These are phyloP conservation scores for Penicillium polonicum DNA, from an alignment of 2,329 filamentous ascomycete species.

Conservation along the genomic window DNA sequence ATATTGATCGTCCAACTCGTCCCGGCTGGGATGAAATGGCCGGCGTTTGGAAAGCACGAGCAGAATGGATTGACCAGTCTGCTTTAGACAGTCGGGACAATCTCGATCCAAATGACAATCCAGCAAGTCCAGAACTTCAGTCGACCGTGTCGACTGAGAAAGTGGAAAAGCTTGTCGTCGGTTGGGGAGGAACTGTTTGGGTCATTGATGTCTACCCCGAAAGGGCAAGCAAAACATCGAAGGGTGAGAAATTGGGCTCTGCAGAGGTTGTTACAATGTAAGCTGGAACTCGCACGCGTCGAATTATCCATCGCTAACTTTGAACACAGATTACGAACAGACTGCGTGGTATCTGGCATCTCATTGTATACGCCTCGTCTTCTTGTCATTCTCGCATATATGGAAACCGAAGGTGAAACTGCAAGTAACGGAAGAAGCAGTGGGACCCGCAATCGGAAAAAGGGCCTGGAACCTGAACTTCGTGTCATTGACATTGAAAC, in stretches of 20 bases:
- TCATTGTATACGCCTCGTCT: conserved; percentile 92
- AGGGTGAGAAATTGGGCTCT: conserved; percentile 70
- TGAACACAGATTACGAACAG: conserved; percentile 73
- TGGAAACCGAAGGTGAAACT: conserved; percentile 68
- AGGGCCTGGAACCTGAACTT: conserved; percentile 81
- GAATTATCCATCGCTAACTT: conserved; percentile 26
- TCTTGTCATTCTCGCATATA: conserved; percentile 87
- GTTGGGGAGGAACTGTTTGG: conserved; percentile 97
- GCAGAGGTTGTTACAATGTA: conserved; percentile 92
- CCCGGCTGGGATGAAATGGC: conserved; percentile 96
- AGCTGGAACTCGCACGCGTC: conserved; percentile 41
- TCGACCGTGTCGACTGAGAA: conserved; percentile 45
- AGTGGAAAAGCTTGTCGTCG: conserved; percentile 77
- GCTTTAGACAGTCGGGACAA: conserved; percentile 72
- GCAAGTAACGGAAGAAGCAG: conserved; percentile 48
- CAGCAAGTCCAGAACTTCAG: conserved; percentile 42
- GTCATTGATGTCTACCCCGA: conserved; percentile 86
- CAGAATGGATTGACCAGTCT: conserved; percentile 89
- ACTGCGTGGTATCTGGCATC: conserved; percentile 96
- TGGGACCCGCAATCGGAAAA: conserved; percentile 69
- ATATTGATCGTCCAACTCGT: conserved; percentile 83
- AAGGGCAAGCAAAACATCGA: conserved; percentile 63
- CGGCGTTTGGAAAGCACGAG: conserved; percentile 85
- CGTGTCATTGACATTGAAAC: conserved; percentile 86
- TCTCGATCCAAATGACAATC: conserved; percentile 27